Evolutionary conservation across 179 eudicot species (phyloP).

Genomic region (Silene coronaria): DNA sequence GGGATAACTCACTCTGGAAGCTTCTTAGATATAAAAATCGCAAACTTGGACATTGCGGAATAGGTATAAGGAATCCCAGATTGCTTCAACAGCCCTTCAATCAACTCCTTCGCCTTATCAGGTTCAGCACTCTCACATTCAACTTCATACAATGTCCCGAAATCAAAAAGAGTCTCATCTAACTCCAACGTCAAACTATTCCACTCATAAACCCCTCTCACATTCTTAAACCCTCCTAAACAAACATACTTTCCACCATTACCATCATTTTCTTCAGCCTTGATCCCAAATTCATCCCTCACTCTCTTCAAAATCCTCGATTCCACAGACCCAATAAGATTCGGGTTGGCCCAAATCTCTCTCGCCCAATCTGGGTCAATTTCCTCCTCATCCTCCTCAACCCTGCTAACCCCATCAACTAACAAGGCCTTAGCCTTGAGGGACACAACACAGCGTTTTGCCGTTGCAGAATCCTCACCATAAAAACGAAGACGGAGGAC

Average conservation of each 20-base stretch:
- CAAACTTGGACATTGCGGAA: slow-evolving; percentile 73
- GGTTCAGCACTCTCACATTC: slow-evolving; percentile 90
- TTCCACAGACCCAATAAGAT: slow-evolving; percentile 36
- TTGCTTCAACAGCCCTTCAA: slow-evolving; percentile 60
- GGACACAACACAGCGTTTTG: slow-evolving; percentile 48
- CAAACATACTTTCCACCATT: slow-evolving; percentile 47
- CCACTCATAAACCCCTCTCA: slow-evolving; percentile 86
- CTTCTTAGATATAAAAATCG: slow-evolving; percentile 58
- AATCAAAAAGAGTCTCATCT: slow-evolving; percentile 75
- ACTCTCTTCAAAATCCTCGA: slow-evolving; percentile 68
- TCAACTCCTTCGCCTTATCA: slow-evolving; percentile 60
- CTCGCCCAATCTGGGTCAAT: slow-evolving; percentile 52
- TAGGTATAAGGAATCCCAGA: slow-evolving; percentile 65
- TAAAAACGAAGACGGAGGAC: slow-evolving; percentile 81
- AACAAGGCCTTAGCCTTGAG: slow-evolving; percentile 70
- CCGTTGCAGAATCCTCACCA: slow-evolving; percentile 37
- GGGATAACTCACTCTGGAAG: slow-evolving; percentile 14
- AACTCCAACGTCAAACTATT: slow-evolving; percentile 69
- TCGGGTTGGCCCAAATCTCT: slow-evolving; percentile 48
- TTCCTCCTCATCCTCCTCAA: slow-evolving; percentile 89
- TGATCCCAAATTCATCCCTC: slow-evolving; percentile 61
- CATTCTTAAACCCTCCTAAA: slow-evolving; percentile 84
- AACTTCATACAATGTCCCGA: slow-evolving; percentile 80
- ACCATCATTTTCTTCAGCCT: slow-evolving; percentile 21
- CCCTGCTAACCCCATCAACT: slow-evolving; percentile 68